Base-by-base conservation (phyloP, 306 rosid genomes). In the Pueraria montana region DNA sequence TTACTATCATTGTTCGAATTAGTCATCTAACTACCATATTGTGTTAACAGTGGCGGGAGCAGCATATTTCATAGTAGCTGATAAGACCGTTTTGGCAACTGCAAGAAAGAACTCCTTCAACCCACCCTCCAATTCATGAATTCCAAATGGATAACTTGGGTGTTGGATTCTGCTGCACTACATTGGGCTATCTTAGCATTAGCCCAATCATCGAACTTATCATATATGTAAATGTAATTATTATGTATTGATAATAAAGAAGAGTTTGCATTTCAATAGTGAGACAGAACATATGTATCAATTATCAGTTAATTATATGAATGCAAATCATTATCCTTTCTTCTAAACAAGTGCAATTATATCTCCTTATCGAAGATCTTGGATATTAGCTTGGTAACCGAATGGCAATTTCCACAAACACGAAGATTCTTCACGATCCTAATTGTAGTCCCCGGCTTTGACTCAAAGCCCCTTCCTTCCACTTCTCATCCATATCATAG, bases 351-450 rank as follows among this genome's bases (percentile, higher is more conserved):
- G 45, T 26, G 99, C 98, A 82, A 95, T 89, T n/a, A n/a, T 14
- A 91, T 93, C 83, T 93, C 95, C 85, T 95, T 84, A 20, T 88
- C 83, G 79, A 92, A 92, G 80, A 92, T 90, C 89, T 90, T 94
- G 38, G 93, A 91, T 81, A 91, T 90, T 4, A 94, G 83, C 85
- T 94, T 94, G 7, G 92, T 93, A 70, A 97, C 98, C 0, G 89
- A 84, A 82, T 95, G 96, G 27, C 99, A 95, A 80, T 95, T 93
- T 61, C 89, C 76, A 70, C 97, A 95, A 3, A 93, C 99, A 59
- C 96, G 95, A 80, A 95, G 97, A 82, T 95, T 95, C 89, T 92
- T 95, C 24, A 91, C 89, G 8, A 95, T 91, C 71, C 92, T 85
- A 78, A 93, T 93, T 1, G 91, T 88, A 61, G 93, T 84, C 52